Conservation (phyloP, 768 basidiomycete genomes). For the Mycena epipterygia region DNA sequence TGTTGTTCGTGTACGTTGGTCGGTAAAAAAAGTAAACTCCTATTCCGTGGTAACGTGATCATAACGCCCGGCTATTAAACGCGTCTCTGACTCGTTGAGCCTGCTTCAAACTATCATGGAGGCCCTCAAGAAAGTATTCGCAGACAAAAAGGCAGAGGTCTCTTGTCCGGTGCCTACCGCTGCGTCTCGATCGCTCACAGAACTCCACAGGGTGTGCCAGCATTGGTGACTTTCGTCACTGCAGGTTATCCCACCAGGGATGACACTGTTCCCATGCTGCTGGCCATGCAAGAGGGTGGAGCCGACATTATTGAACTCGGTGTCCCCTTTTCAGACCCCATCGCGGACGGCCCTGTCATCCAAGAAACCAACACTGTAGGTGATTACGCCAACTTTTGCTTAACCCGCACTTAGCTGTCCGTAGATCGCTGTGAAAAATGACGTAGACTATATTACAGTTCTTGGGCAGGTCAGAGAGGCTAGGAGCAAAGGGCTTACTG, state of each 20-base stretch:
- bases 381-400: conserved; percentile 28
- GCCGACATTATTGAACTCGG: conserved; percentile 97
- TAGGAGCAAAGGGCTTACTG: conserved; percentile 82
- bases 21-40: no score
- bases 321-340: conserved; percentile 96
- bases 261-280: conserved; percentile 88
- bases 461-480: conserved; percentile 85
- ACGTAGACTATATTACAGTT: conserved; percentile 82
- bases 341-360: conserved; percentile 94
- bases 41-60: conserved; percentile 15
- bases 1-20: no score
- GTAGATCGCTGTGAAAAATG: conserved; percentile 88
- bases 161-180: conserved; percentile 6
- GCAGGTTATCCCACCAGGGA: conserved; percentile 88
- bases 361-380: conserved; percentile 94
- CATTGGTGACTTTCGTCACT: conserved; percentile 91
- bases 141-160: conserved; percentile 72
- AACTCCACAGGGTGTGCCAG: conserved; percentile 67
- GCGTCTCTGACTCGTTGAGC: conserved; percentile 28
- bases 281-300: conserved; percentile 94
- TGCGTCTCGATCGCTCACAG: not conserved
- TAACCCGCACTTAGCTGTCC: conserved; percentile 25
- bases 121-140: conserved; percentile 77
- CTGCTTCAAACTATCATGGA: conserved; percentile 65
- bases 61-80: conserved; percentile 30